These are phyloP conservation scores for Colletotrichum liaoningense DNA, from an alignment of 2,329 filamentous ascomycete species.

Conservation along the genomic window DNA sequence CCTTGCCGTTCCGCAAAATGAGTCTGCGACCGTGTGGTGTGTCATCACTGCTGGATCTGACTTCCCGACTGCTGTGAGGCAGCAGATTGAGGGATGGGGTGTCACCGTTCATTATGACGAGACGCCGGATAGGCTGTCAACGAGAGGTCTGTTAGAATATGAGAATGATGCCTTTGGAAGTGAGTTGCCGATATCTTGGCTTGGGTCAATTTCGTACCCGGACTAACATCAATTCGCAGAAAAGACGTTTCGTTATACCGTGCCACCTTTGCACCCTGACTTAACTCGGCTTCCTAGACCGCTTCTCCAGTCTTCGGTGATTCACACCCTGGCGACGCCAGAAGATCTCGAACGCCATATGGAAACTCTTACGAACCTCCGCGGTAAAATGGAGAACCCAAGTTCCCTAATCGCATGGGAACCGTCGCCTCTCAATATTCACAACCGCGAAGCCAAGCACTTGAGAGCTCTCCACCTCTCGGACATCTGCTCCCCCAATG, in stretches of 20 bases:
- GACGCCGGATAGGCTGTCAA: background rate
- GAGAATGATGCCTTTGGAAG: slow-evolving; percentile 18
- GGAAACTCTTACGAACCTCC: background rate
- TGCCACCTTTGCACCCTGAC: background rate
- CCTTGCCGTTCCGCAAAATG: slow-evolving; percentile 7
- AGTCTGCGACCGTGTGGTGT: background rate
- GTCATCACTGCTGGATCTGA: slow-evolving; percentile 13
- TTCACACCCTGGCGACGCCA: background rate
- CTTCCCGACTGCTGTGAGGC: background rate
- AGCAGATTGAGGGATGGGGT: slow-evolving; percentile 13
- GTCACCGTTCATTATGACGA: background rate
- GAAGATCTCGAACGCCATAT: background rate
- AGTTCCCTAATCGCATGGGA: background rate
- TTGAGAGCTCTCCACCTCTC: background rate
- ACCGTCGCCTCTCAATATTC: slow-evolving; percentile 10
- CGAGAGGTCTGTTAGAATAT: slow-evolving; percentile 1
- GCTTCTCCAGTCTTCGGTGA: background rate
- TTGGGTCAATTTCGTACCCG: background rate
- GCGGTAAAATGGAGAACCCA: background rate
- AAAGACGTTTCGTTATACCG: background rate
- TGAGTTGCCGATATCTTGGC: background rate
- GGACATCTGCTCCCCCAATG: background rate
- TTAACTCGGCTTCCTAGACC: background rate
- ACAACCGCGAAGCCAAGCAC: background rate
- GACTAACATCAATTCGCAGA: background rate